phyloP scores from a whole-genome alignment of 495 filamentous ascomycete species.

The Mytilinidion resinicola region DNA sequence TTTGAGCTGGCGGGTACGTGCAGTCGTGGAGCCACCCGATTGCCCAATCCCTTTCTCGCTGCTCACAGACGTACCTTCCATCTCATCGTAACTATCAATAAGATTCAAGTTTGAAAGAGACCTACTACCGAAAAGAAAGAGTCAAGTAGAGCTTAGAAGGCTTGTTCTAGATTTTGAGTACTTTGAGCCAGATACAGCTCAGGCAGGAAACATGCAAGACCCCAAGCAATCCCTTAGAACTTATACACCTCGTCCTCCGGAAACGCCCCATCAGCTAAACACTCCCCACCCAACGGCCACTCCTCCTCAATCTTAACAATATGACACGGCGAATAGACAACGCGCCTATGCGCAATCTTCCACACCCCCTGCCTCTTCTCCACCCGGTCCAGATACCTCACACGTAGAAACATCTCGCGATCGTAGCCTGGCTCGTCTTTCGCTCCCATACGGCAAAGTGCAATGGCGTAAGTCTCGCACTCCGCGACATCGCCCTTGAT shows the following conservation, averaged over 20 bases:
- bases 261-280: background rate
- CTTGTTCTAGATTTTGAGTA: too few relatives aligned
- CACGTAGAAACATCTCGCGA: background rate
- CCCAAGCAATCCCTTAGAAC: background rate
- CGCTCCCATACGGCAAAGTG: background rate
- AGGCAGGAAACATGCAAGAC: too few relatives aligned
- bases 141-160: too few relatives aligned
- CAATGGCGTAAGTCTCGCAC: background rate
- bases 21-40: too few relatives aligned
- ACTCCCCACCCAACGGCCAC: background rate
- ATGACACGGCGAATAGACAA: background rate
- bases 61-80: too few relatives aligned
- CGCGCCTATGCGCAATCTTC: background rate
- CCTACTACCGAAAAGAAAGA: too few relatives aligned
- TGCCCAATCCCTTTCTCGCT: too few relatives aligned
- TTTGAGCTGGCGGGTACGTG: too few relatives aligned
- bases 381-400: background rate
- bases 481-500: background rate
- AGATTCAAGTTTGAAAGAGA: too few relatives aligned
- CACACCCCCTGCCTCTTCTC: background rate
- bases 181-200: too few relatives aligned
- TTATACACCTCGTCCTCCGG: background rate
- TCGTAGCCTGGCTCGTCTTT: background rate
- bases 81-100: too few relatives aligned
- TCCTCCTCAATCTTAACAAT: background rate